These are phyloP conservation scores for Pelargonium citronellum DNA, from an alignment of 441 rosid species.

Conservation along the genomic window DNA sequence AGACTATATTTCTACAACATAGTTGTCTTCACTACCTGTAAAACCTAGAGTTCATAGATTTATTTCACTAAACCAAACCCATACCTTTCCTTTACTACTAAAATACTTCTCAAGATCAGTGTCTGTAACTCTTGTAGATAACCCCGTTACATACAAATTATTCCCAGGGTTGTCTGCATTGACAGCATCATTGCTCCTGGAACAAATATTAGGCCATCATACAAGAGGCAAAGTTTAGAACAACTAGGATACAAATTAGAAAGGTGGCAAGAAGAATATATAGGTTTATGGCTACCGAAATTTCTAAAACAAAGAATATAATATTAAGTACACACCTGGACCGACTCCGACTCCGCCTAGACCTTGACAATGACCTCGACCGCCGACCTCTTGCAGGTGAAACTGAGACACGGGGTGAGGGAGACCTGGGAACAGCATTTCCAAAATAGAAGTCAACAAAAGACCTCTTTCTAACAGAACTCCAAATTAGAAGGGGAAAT, in stretches of 20 bases:
- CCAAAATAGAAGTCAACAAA: too few relatives aligned
- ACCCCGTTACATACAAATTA: constrained; percentile 43
- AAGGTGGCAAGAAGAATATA: too few relatives aligned
- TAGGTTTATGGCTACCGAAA: too few relatives aligned
- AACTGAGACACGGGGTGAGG: constrained; percentile 31
- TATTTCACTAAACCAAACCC: not conserved
- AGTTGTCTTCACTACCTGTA: too few relatives aligned
- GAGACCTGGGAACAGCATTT: constrained; percentile 27
- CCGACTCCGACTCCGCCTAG: constrained; percentile 34
- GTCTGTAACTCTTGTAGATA: constrained; percentile 34
- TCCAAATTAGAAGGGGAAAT: too few relatives aligned
- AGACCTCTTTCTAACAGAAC: too few relatives aligned
- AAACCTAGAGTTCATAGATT: too few relatives aligned
- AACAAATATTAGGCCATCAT: constrained; percentile 7
- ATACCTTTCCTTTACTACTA: constrained; percentile 40
- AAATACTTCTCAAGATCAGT: constrained; percentile 37
- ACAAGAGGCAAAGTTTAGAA: not conserved
- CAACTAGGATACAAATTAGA: too few relatives aligned
- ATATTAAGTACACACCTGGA: constrained; percentile 35
- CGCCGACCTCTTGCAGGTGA: constrained; percentile 38
- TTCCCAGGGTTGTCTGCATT: constrained; percentile 36
- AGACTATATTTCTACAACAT: too few relatives aligned
- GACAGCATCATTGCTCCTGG: constrained; percentile 35
- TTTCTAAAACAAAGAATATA: not conserved
- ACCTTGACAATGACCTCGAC: constrained; percentile 39